These are phyloP conservation scores for Discostella stelligeroides DNA, from an alignment of 108 stramenopile genomes.

Conservation along the genomic window DNA sequence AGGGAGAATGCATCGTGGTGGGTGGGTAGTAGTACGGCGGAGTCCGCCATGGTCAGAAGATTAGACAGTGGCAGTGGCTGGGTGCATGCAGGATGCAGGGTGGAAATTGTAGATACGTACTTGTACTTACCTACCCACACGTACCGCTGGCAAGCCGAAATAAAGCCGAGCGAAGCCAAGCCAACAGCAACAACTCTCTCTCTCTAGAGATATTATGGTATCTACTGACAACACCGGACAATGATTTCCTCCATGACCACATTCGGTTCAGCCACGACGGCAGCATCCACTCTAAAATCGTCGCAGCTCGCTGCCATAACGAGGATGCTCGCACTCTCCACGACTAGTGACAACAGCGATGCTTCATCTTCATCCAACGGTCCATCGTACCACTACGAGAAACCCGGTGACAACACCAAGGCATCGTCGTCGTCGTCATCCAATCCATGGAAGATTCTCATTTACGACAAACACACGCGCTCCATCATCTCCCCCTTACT, in stretches of 20 bases:
- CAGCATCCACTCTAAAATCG: conserved; percentile 58
- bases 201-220: too few relatives aligned
- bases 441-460: conserved; percentile 97
- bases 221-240: too few relatives aligned
- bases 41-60: not conserved
- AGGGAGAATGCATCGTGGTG: conserved; percentile 51
- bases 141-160: too few relatives aligned
- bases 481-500: conserved; percentile 96
- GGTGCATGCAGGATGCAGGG: too few relatives aligned
- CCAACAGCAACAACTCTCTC: too few relatives aligned
- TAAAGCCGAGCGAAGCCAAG: too few relatives aligned
- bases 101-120: too few relatives aligned
- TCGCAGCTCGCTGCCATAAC: conserved; percentile 78
- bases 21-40: conserved; percentile 5
- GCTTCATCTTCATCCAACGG: conserved; percentile 13
- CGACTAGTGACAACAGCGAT: conserved; percentile 42
- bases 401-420: not conserved
- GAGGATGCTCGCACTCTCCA: conserved; percentile 72
- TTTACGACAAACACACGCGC: conserved; percentile 94
- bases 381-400: not conserved
- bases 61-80: too few relatives aligned
- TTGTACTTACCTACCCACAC: too few relatives aligned
- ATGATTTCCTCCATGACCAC: too few relatives aligned
- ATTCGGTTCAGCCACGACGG: too few relatives aligned
- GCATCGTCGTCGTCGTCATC: not conserved